These are phyloP conservation scores for Globisporangium iwayamae DNA, from an alignment of 352 stramenopile genomes.

Conservation along the genomic window DNA sequence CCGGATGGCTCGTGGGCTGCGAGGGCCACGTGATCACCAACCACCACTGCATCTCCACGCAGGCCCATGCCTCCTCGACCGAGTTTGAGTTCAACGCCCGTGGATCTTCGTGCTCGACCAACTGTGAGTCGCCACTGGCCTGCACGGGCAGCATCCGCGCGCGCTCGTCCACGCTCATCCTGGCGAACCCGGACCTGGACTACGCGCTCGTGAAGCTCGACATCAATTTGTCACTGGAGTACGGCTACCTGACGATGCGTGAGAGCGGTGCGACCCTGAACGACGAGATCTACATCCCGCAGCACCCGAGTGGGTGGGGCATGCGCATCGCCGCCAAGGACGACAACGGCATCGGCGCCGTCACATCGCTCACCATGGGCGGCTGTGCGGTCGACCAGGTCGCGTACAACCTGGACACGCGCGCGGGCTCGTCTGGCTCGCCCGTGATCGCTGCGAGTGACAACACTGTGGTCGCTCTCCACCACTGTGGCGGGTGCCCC, in stretches of 20 bases:
- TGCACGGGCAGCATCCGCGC: constrained; percentile 37
- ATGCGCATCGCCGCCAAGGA: constrained; percentile 67
- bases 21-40: constrained; percentile 80
- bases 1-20: constrained; percentile 69
- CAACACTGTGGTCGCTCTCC: constrained; percentile 61
- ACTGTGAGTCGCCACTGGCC: constrained; percentile 29
- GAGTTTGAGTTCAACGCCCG: constrained; percentile 70
- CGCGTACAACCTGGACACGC: constrained; percentile 67
- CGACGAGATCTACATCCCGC: constrained; percentile 59
- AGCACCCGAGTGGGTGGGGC: constrained; percentile 61
- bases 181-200: constrained; percentile 34
- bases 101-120: constrained; percentile 25
- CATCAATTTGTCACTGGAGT: constrained; percentile 38
- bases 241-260: constrained; percentile 58
- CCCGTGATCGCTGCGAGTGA: constrained; percentile 54
- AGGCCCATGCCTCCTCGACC: constrained; percentile 45
- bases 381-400: constrained; percentile 55
- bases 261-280: constrained; percentile 35
- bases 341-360: constrained; percentile 28
- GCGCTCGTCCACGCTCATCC: constrained; percentile 34
- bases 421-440: constrained; percentile 66
- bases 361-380: constrained; percentile 37
- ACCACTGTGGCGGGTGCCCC: constrained; percentile 73
- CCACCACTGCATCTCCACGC: constrained; percentile 67
- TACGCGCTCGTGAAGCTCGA: constrained; percentile 71